Conservation (phyloP, 495 filamentous ascomycete species). For the Penicillium alfredii region DNA sequence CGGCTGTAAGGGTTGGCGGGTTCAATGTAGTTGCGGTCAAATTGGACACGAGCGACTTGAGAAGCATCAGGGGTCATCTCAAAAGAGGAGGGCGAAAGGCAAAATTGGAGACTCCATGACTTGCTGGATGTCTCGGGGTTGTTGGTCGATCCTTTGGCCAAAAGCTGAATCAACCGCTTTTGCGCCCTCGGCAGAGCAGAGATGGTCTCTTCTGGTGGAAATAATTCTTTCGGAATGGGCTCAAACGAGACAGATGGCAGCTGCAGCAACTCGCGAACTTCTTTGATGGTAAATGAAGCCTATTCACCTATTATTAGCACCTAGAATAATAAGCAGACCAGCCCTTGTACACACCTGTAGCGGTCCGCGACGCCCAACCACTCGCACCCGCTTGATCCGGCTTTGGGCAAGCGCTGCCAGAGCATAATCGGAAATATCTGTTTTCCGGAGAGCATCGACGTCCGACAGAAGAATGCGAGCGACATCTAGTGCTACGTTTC, state of each 20-base stretch:
- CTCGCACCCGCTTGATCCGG: conserved; percentile 68
- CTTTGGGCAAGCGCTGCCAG: conserved; percentile 67
- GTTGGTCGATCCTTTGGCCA: conserved; percentile 63
- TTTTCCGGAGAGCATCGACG: conserved; percentile 64
- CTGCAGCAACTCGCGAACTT: conserved; percentile 78
- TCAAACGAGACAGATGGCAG: conserved; percentile 69
- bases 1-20: conserved; percentile 41
- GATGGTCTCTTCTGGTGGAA: conserved; percentile 52
- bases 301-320: conserved; percentile 24
- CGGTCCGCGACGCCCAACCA: conserved; percentile 82
- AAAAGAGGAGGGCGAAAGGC: conserved; percentile 69
- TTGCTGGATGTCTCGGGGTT: conserved; percentile 44
- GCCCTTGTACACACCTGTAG: conserved; percentile 57
- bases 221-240: conserved; percentile 55
- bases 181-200: conserved; percentile 63
- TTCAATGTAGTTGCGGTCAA: conserved; percentile 55
- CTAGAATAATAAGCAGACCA: background rate
- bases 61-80: conserved; percentile 41
- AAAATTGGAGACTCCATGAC: conserved; percentile 79
- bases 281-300: conserved; percentile 92
- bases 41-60: conserved; percentile 54
- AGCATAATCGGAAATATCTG: conserved; percentile 83
- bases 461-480: conserved; percentile 76
- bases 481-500: conserved; percentile 93
- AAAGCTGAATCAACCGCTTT: conserved; percentile 71